Evolutionary conservation across 2,329 filamentous ascomycete species (phyloP), one percentile per base, ranked within the genome.

Genomic region (Ceratocystis colombiana): DNA sequence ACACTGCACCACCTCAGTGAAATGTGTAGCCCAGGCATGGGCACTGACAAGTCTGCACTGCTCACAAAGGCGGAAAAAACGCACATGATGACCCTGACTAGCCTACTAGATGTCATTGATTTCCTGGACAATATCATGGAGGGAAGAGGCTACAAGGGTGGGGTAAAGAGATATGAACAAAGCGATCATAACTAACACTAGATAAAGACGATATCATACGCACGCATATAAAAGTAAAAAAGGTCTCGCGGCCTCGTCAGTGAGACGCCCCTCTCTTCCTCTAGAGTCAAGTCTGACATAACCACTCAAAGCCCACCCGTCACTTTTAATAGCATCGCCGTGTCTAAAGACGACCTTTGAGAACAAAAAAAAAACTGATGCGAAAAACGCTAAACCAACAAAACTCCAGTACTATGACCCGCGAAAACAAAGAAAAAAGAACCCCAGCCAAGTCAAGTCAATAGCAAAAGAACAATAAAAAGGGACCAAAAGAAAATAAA

Each of bases 1-100:
- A 80, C 82, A 4, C 76, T 85, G 66, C 86, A 89, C 72, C 87
- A 89, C 72, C 72, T 89, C 33, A 79, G 78, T 66, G 84, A 89
- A 75, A 89, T 89, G 86, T 82, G 79, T 69, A 79, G 77, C 1
- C 80, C 82, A 3, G 83, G 82, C 17, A 79, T 84, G 73, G 79
- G 80, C 0, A 72, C 77, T 12, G 77, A 82, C 71, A 83, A 83
- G 73, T 73, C 72, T 1, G 72, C 71, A 2, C 75, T 87, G 71
- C 73, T 87, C 68, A 78, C 71, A n/a, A 84, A 80, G 72, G 79
- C 78, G 71, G 83, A 87, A 72, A 77, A 84, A 68, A 73, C 73
- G 17, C 73, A 74, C 37, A 73, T 88, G 71, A 77, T 80, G 65
- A 77, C 74, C 62, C 77, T 81, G 69, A 75, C 73, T 10, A 79